phyloP scores from a whole-genome alignment of 345 rosid genomes.

The Orychophragmus violaceus region DNA sequence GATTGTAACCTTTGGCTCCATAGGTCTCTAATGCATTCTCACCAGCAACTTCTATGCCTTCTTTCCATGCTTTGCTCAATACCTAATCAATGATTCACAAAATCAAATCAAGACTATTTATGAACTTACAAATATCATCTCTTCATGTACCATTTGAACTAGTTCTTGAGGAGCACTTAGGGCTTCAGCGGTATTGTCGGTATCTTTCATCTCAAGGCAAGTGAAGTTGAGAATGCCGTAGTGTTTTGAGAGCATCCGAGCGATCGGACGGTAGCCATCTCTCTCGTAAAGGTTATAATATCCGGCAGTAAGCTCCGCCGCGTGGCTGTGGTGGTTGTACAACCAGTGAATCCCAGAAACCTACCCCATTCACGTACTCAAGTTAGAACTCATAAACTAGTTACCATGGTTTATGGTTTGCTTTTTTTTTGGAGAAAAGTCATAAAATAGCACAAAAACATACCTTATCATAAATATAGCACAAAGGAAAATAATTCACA shows the following conservation, averaged over 20 bases:
- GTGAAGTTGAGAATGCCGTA: constrained; percentile 58
- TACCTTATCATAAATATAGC: no score
- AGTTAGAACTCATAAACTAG: neutral
- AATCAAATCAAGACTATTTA: neutral
- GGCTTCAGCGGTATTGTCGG: constrained; percentile 50
- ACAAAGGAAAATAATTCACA: no score
- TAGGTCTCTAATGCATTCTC: constrained; percentile 77
- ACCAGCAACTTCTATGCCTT: constrained; percentile 70
- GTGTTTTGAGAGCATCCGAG: constrained; percentile 71
- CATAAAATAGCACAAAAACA: no score
- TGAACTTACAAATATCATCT: neutral
- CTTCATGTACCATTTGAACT: constrained; percentile 48
- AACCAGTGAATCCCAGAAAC: constrained; percentile 87
- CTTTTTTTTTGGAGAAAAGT: no score
- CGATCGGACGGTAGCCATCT: constrained; percentile 74
- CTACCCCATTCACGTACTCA: constrained; percentile 29
- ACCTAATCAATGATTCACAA: constrained; percentile 38
- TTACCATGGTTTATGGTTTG: neutral
- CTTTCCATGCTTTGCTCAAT: constrained; percentile 71
- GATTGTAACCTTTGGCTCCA: constrained; percentile 63
- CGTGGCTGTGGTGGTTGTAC: constrained; percentile 64
- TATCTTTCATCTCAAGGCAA: constrained; percentile 82
- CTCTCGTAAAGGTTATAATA: constrained; percentile 56
- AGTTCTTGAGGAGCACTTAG: constrained; percentile 71
- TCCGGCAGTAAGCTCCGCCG: constrained; percentile 85